These are phyloP conservation scores for Penicillium odoratum DNA, from an alignment of 495 filamentous ascomycete species.

Conservation along the genomic window DNA sequence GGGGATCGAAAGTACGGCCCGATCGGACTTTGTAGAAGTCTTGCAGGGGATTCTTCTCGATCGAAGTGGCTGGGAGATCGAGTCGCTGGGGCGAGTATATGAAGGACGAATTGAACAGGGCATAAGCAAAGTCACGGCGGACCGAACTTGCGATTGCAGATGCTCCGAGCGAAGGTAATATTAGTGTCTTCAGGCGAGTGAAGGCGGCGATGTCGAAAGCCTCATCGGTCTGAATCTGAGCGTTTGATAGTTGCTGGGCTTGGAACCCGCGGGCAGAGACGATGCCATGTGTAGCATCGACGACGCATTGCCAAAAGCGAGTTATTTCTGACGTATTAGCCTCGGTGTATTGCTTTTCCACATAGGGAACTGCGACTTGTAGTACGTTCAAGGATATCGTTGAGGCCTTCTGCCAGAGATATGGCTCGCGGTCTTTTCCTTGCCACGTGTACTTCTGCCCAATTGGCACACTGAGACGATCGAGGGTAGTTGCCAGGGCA, in stretches of 20 bases:
- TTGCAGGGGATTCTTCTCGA: slow-evolving; percentile 54
- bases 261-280: slow-evolving; percentile 40
- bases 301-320: slow-evolving; percentile 44
- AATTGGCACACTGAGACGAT: slow-evolving; percentile 66
- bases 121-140: slow-evolving; percentile 67
- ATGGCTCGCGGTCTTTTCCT: slow-evolving; percentile 56
- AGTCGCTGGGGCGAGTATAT: slow-evolving; percentile 68
- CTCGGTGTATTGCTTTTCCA: slow-evolving; percentile 48
- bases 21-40: slow-evolving; percentile 63
- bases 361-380: slow-evolving; percentile 61
- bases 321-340: slow-evolving; percentile 31
- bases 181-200: slow-evolving; percentile 61
- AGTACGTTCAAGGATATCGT: slow-evolving; percentile 67
- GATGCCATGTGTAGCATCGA: slow-evolving; percentile 42
- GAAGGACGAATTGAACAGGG: slow-evolving; percentile 80
- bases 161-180: slow-evolving; percentile 72
- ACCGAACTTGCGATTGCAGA: slow-evolving; percentile 62
- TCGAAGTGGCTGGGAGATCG: slow-evolving; percentile 55
- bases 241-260: slow-evolving; percentile 26
- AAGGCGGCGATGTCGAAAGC: slow-evolving; percentile 80
- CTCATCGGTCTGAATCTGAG: slow-evolving; percentile 50
- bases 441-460: slow-evolving; percentile 71
- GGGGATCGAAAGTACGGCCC: slow-evolving; percentile 69
- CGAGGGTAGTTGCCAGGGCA: slow-evolving; percentile 58
- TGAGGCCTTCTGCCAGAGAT: slow-evolving; percentile 80